Evolutionary conservation across 345 rosid genomes (phyloP).

Genomic region (Populus tremula): DNA sequence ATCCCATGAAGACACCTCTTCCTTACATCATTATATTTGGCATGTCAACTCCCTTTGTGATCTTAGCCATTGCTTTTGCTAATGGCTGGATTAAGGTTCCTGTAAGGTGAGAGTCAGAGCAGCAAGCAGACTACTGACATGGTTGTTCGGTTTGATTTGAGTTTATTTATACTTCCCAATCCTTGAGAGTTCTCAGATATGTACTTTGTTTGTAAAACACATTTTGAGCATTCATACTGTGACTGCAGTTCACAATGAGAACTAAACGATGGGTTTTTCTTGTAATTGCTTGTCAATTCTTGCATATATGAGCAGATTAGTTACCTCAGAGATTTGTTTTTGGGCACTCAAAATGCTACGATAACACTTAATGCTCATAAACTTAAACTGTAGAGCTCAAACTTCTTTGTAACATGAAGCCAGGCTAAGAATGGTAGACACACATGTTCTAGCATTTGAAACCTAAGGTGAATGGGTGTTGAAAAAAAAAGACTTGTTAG

Average conservation of each 20-base stretch:
- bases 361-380: too few relatives aligned
- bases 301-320: too few relatives aligned
- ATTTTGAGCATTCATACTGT: constrained; percentile 7
- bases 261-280: not conserved
- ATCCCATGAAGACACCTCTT: constrained; percentile 89
- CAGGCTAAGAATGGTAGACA: too few relatives aligned
- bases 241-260: not conserved
- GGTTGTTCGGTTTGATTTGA: too few relatives aligned
- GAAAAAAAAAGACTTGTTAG: not conserved
- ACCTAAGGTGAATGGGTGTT: not conserved
- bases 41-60: constrained; percentile 90
- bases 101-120: constrained; percentile 42
- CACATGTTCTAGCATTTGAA: too few relatives aligned
- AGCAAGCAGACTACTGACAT: not conserved
- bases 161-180: too few relatives aligned
- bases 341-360: too few relatives aligned
- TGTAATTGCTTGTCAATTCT: not conserved
- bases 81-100: constrained; percentile 97
- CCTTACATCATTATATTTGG: constrained; percentile 87
- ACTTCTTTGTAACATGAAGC: too few relatives aligned
- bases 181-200: constrained; percentile 7
- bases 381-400: too few relatives aligned
- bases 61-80: constrained; percentile 85
- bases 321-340: too few relatives aligned
- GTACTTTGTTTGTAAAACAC: constrained; percentile 7